These are phyloP conservation scores for Pseudonitzschia delicatissima DNA, from an alignment of 108 stramenopile species.

Conservation along the genomic window DNA sequence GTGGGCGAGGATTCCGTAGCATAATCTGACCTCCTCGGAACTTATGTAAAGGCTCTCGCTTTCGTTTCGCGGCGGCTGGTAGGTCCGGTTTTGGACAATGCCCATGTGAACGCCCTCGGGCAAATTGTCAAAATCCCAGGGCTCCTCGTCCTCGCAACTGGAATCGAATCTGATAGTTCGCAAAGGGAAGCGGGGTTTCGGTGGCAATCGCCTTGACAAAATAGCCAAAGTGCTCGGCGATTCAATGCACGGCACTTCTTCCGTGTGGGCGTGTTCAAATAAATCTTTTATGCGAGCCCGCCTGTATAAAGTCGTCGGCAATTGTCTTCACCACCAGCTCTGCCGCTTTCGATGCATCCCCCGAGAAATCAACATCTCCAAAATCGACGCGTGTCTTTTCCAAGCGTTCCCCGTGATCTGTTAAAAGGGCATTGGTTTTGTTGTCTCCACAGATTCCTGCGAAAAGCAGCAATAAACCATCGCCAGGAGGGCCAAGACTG, in stretches of 20 bases:
- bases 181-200: constrained; percentile 69
- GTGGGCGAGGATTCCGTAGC: constrained; percentile 86
- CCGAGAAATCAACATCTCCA: constrained; percentile 20
- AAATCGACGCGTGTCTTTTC: constrained; percentile 11
- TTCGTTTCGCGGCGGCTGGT: constrained; percentile 64
- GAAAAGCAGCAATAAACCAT: no score
- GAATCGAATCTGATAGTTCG: constrained; percentile 50
- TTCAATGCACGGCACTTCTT: constrained; percentile 74
- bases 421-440: constrained; percentile 8
- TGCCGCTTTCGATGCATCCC: constrained; percentile 24
- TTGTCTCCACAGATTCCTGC: no score
- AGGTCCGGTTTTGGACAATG: constrained; percentile 68
- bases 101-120: constrained; percentile 57
- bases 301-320: not conserved
- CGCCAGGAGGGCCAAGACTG: no score
- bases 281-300: constrained; percentile 39
- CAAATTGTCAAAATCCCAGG: constrained; percentile 69
- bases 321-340: constrained; percentile 8
- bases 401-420: constrained; percentile 9
- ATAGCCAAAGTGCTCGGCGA: constrained; percentile 71
- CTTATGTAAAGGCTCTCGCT: constrained; percentile 47
- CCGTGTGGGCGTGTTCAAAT: constrained; percentile 68
- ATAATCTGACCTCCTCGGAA: constrained; percentile 61
- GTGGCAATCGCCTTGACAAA: constrained; percentile 74
- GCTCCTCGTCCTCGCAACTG: constrained; percentile 43